Conservation (phyloP, 148 eudicot species). For the Arbutus unedo region DNA sequence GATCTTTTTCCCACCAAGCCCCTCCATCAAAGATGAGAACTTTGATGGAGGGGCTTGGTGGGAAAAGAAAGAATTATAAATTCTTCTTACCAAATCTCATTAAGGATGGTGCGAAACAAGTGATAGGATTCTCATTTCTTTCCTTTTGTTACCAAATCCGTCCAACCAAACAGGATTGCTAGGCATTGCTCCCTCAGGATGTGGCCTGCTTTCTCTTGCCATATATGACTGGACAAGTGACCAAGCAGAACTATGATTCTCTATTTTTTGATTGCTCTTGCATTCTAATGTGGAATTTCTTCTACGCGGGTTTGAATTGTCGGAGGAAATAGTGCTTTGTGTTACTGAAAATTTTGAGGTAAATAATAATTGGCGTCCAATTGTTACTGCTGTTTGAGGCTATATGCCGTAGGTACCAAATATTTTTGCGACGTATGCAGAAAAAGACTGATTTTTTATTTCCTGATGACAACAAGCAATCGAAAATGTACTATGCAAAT, state of each 20-base stretch:
- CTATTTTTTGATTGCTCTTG: neutral
- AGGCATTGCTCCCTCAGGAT: neutral
- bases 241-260: neutral
- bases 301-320: neutral
- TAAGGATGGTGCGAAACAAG: neutral
- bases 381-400: neutral
- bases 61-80: neutral
- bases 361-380: neutral
- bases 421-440: neutral
- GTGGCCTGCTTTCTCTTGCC: neutral
- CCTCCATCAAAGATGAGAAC: slow-evolving; percentile 5
- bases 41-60: neutral
- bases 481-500: neutral
- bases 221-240: neutral
- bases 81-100: neutral
- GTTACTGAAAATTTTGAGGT: neutral
- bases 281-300: neutral
- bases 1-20: no score
- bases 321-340: neutral
- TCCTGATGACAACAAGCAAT: neutral
- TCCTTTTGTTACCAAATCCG: neutral
- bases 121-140: neutral
- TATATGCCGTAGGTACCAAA: neutral
- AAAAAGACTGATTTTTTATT: neutral
- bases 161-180: neutral